Evolutionary conservation across 2,329 filamentous ascomycete genomes (phyloP), one percentile per base, ranked within the genome.

Genomic region (Hymenoscyphus linearis): DNA sequence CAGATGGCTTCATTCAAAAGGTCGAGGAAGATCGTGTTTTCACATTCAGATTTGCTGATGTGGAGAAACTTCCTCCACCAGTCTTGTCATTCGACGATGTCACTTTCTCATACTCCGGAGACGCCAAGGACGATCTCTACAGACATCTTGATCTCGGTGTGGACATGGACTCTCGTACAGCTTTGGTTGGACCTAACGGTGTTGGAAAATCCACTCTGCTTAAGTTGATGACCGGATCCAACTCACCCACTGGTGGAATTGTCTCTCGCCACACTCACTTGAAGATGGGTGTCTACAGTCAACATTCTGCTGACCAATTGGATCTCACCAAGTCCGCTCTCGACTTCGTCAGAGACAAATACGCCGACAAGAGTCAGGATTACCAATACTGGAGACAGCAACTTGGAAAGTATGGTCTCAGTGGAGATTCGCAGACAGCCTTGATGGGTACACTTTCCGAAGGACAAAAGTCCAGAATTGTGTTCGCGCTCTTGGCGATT

Each of bases 301-400:
- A 99, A 83, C 95, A 99, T 84, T 97, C 93, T 66, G 91, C 95
- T 60, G 95, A 99, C 78, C 95, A 98, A 81, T 90, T 99, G 57
- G 95, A 99, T 76, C 83, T 99, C 66, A 99, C 92, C 78, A 99
- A 99, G 84, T 97, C 92, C 53, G 88, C 95, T 9, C 86, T 99
- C 59, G 96, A 99, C 78, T 99, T 99, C 74, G 93, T 98, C 65
- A 90, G 95, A 66, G 93, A 98, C 80, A 96, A 93, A 82, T 98
- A 96, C 81, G 77, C 82, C 52, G 82, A 87, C 67, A 91, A 93
- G 79, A 92, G 87, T 59, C 95, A 99, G 76, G 95, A 99, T 76
- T 96, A 96, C 82, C 95, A 99, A 80, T 99, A 95, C 86, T 99
- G 95, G 95, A 87, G 95, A 74, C 93, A 97, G 79, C 92, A 96